Conservation (phyloP, 192 early-diverging fungal species). For the Backusella westeae region DNA sequence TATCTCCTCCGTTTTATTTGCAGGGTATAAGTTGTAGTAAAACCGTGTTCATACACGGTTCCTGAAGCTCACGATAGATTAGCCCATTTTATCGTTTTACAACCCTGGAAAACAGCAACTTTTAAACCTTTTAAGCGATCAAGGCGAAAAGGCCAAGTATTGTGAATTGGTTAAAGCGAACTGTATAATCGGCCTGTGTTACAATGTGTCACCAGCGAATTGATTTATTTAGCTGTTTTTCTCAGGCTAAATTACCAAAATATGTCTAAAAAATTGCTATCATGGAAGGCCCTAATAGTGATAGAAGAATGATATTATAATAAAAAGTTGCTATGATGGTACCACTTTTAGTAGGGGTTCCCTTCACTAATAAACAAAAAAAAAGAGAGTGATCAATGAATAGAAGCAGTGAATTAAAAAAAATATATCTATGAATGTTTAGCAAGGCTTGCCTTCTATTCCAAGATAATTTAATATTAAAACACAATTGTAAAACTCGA, state of each 20-base stretch:
- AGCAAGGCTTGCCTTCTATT: no score
- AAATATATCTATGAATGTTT: no score
- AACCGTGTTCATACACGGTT: background rate
- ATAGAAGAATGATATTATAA: no score
- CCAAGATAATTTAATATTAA: no score
- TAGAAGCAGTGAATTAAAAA: no score
- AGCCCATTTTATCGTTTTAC: background rate
- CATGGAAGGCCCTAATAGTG: no score
- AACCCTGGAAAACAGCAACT: background rate
- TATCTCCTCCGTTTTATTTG: background rate
- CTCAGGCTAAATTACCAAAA: background rate
- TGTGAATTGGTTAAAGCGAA: background rate
- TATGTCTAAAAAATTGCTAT: background rate
- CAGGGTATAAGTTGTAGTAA: no score
- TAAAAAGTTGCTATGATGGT: no score
- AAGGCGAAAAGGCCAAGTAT: background rate
- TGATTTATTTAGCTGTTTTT: background rate
- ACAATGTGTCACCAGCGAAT: background rate
- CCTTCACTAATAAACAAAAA: no score
- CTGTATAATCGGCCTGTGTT: background rate
- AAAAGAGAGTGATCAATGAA: no score
- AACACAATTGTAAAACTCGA: no score
- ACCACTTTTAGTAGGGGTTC: no score
- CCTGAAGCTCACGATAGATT: background rate
- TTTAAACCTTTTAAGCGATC: background rate